Evolutionary conservation across 352 stramenopile genomes (phyloP).

Genomic region (Phytophthora macrochlamydospora): DNA sequence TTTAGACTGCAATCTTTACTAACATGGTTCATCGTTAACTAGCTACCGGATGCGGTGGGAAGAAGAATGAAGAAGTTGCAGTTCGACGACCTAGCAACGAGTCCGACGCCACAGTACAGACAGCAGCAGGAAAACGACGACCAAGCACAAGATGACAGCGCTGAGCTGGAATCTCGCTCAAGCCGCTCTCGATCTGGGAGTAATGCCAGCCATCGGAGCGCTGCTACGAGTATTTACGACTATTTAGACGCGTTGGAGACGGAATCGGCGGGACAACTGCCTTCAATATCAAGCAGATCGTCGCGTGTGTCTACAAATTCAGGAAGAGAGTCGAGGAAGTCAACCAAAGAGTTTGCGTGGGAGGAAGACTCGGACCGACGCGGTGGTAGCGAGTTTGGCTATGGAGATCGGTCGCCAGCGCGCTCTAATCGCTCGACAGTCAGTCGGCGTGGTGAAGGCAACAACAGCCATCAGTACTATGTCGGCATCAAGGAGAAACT

Average conservation of each 20-base stretch:
- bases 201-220: conserved; percentile 13
- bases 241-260: conserved; percentile 80
- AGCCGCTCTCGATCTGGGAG: conserved; percentile 30
- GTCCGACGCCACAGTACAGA: conserved; percentile 43
- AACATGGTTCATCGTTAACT: conserved; percentile 5
- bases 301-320: conserved; percentile 12
- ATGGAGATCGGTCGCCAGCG: conserved; percentile 22
- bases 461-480: conserved; percentile 61
- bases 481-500: conserved; percentile 83
- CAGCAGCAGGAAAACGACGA: conserved; percentile 31
- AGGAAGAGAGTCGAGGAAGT: conserved; percentile 13
- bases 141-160: conserved; percentile 6
- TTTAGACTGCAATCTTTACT: not conserved
- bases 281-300: conserved; percentile 33
- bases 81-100: conserved; percentile 48
- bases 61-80: conserved; percentile 41
- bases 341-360: conserved; percentile 41
- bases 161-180: conserved; percentile 32
- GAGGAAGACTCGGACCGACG: conserved; percentile 26
- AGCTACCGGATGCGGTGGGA: conserved; percentile 14
- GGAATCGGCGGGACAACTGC: conserved; percentile 58
- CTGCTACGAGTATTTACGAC: conserved; percentile 71
- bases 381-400: conserved; percentile 6
- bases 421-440: conserved; percentile 36
- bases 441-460: conserved; percentile 27